Conservation (phyloP, 306 rosid species). For the Fragaria iinumae region DNA sequence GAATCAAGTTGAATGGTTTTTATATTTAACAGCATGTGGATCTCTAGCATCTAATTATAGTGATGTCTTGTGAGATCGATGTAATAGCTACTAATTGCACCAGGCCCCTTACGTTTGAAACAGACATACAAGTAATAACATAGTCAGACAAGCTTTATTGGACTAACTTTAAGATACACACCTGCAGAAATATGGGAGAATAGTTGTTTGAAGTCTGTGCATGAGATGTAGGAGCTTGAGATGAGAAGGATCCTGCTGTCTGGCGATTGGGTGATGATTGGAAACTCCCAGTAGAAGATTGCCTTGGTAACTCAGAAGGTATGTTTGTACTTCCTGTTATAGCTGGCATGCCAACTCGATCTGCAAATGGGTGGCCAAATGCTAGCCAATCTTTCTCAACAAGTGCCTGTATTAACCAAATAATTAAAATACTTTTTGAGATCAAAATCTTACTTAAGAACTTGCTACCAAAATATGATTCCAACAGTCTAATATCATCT, state of each 20-base stretch:
- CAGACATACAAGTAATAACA: background rate
- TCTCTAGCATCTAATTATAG: background rate
- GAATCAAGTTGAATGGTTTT: background rate
- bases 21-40: background rate
- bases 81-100: slow-evolving; percentile 1
- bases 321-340: slow-evolving; percentile 51
- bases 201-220: slow-evolving; percentile 61
- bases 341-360: slow-evolving; percentile 71
- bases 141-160: background rate
- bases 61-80: background rate
- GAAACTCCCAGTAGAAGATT: slow-evolving; percentile 58
- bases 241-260: slow-evolving; percentile 55
- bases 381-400: slow-evolving; percentile 98
- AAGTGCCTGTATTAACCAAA: slow-evolving; percentile 61
- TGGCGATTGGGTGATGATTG: slow-evolving; percentile 73
- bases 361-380: slow-evolving; percentile 95
- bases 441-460: slow-evolving; percentile 6
- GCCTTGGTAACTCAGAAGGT: slow-evolving; percentile 77
- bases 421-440: background rate
- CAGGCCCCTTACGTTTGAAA: background rate
- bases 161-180: slow-evolving; percentile 28
- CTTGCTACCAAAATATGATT: background rate
- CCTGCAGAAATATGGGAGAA: slow-evolving; percentile 98
- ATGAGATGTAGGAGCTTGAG: slow-evolving; percentile 69
- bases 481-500: slow-evolving; percentile 16